A percentile compares a stretch with the other conserved stretches of the same genome.
These are phyloP conservation scores for Fusarium torulosum DNA, from an alignment of 2,329 filamentous ascomycete species.

Conservation along the genomic window DNA sequence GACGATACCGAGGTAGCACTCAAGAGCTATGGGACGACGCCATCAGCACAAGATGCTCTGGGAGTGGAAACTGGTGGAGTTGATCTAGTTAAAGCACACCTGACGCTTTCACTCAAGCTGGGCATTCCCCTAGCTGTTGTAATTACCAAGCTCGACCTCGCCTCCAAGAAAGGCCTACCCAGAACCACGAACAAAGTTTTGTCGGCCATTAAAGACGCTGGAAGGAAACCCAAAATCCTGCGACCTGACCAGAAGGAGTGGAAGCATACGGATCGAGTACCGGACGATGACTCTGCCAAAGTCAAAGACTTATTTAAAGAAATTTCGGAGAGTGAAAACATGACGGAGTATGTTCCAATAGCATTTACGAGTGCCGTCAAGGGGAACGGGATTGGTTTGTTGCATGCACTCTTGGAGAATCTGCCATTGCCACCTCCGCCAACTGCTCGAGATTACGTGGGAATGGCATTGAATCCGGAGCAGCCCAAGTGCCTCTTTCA, in stretches of 20 bases:
- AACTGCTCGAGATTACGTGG: slow-evolving; percentile 67
- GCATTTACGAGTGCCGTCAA: slow-evolving; percentile 88
- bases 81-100: slow-evolving; percentile 81
- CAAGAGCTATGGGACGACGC: slow-evolving; percentile 55
- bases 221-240: slow-evolving; percentile 81
- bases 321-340: slow-evolving; percentile 59
- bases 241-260: slow-evolving; percentile 63
- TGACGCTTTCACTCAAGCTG: slow-evolving; percentile 87
- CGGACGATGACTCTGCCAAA: slow-evolving; percentile 67
- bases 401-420: slow-evolving; percentile 84
- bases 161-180: slow-evolving; percentile 77
- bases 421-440: slow-evolving; percentile 76
- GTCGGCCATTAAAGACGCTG: slow-evolving; percentile 80
- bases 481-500: slow-evolving; percentile 80
- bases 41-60: slow-evolving; percentile 64
- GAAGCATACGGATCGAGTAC: slow-evolving; percentile 68
- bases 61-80: slow-evolving; percentile 68
- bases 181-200: slow-evolving; percentile 79
- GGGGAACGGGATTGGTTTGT: slow-evolving; percentile 81
- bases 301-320: slow-evolving; percentile 67
- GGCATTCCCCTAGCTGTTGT: slow-evolving; percentile 82
- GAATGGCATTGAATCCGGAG: slow-evolving; percentile 67
- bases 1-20: slow-evolving; percentile 70
- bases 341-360: slow-evolving; percentile 77
- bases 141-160: slow-evolving; percentile 92